Base-by-base conservation (phyloP, 2,329 filamentous ascomycete species). In the Moelleriella libera region DNA sequence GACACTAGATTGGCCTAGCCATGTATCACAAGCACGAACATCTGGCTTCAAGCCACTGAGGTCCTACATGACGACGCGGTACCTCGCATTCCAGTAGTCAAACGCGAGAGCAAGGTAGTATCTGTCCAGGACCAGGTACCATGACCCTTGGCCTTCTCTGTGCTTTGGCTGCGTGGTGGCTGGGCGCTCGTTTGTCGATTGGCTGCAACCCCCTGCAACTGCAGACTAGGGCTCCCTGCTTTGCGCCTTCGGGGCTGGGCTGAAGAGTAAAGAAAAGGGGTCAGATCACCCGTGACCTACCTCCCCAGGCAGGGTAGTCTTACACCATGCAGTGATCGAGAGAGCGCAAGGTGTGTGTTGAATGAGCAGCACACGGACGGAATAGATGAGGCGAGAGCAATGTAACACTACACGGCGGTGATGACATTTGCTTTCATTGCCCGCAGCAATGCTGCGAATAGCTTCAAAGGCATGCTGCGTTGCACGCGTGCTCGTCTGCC, bases 1-100 rank as follows among this genome's bases (percentile, higher is more conserved):
- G 21, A 21, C 21, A 21, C 21, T 21, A 21, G 21, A 21, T 21
- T 21, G 21, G 21, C 3, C 21, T 3, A 21, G 21, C 21, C 21
- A 21, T 21, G 21, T 21, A 21, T 21, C 28, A 34, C 29, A 34
- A 11, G 40, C 44, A 41, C 43, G 43, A 42, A 8, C 37, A 43
- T 45, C 45, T 10, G 47, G 41, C 39, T 41, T 44, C 43, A 29
- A 31, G 32, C 29, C 46, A 28, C 30, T 12, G 47, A 43, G 46
- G 40, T 41, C 11, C 9, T 29, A n/a, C 43, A 48, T 43, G 32
- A 47, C 49, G 47, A 44, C 43, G 44, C 49, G 47, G 47, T 39
- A 47, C 45, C 14, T 46, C 41, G 40, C 49, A 47, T 48, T 48
- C 44, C 46, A 45, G 30, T 34, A 14, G 30, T 28, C 29, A 9